Evolutionary conservation across 1,139 yeast species (phyloP).

Genomic region (Zygosaccharomyces pseudobailii): DNA sequence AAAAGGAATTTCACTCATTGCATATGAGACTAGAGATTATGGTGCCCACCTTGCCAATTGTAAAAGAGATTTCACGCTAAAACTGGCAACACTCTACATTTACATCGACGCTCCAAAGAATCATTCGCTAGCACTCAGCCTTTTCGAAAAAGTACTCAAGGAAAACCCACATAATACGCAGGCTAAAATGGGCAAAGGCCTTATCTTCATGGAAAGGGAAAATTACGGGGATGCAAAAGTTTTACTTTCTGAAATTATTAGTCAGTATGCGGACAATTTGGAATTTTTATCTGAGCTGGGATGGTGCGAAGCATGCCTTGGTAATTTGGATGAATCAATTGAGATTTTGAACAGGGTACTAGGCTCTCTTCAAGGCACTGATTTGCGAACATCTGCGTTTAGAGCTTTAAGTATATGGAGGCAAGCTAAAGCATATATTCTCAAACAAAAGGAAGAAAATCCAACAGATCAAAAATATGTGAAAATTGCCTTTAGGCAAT

Average conservation of each 20-base stretch:
- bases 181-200: constrained; percentile 79
- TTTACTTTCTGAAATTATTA: constrained; percentile 49
- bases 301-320: constrained; percentile 69
- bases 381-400: constrained; percentile 48
- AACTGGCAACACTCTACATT: constrained; percentile 73
- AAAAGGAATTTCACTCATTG: constrained; percentile 55
- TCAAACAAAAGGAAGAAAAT: constrained; percentile 23
- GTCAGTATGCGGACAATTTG: constrained; percentile 47
- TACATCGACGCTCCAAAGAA: constrained; percentile 89
- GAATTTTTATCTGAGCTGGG: constrained; percentile 67
- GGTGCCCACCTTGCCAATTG: constrained; percentile 49
- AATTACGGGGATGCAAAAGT: constrained; percentile 50
- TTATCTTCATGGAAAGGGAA: constrained; percentile 65
- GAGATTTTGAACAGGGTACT: constrained; percentile 45
- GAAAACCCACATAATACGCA: constrained; percentile 48
- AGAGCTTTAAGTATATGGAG: constrained; percentile 68
- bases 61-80: constrained; percentile 56
- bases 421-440: constrained; percentile 57
- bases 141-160: constrained; percentile 59
- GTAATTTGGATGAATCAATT: constrained; percentile 52
- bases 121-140: constrained; percentile 63
- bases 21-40: constrained; percentile 44
- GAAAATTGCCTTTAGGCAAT: constrained; percentile 46
- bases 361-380: constrained; percentile 44
- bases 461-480: constrained; percentile 22